Base-by-base conservation (phyloP, 495 filamentous ascomycete genomes). In the Annulohypoxylon stygium region DNA sequence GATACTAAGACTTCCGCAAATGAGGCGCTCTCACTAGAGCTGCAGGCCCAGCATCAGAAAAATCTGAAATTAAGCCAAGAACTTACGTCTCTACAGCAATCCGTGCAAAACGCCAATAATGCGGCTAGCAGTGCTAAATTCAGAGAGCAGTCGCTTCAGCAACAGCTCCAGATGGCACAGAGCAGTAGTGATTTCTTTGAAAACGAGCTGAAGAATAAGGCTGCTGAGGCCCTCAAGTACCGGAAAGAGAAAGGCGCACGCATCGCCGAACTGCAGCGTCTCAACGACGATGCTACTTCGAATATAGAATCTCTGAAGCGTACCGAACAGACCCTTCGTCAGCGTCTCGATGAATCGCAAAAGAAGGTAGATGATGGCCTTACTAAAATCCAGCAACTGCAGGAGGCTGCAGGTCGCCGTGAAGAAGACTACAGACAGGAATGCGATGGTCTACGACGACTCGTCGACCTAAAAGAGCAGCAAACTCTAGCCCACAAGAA, bases 111-210 rank as follows among this genome's bases (percentile, higher is more conserved):
- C 66, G 90, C 93, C 5, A 91, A 94, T 68, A 93, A 93, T 18
- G 86, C 91, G 1, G 88, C 89, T 18, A 91, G 89, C 26, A 92
- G 88, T 55, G 87, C 92, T 60, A 94, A 93, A 64, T 97, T 97
- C 83, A 91, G 92, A 50, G 94, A 97, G 77, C 92, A 97, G 75
- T 90, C 86, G 45, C 84, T 97, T 20, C 90, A 95, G 78, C 94
- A 97, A 76, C 95, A 98, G 79, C 82, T 98, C 60, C 93, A 97
- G 25, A 83, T 93, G 23, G 88, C 94, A 12, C 93, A 93, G 77
- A 91, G 89, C 70, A 97, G 92, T 82, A 94, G 93, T 69, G 97
- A 98, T 66, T 98, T 93, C 92, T 90, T 94, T 53, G 93, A 97
- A 67, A 88, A 85, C 23, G 97, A 98, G 79, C 84, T 98, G 23